Evolutionary conservation across 805 yeast genomes (phyloP).

Genomic region (Ogataea thermomethanolica): DNA sequence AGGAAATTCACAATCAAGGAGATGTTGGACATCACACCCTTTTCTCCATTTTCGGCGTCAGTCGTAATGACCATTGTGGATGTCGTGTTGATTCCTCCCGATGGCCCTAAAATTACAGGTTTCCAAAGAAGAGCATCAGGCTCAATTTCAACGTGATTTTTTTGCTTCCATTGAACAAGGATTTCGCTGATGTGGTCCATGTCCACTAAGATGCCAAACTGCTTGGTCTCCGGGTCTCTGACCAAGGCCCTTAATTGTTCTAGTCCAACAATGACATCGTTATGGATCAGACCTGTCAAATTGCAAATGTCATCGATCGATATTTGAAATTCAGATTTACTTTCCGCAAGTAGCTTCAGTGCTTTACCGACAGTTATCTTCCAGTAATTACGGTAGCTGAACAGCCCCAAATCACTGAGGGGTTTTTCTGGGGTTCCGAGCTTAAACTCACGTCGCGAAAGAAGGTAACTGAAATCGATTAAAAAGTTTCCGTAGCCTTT

Average conservation of each 20-base stretch:
- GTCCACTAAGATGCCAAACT: slow-evolving; percentile 55
- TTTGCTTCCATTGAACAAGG: slow-evolving; percentile 50
- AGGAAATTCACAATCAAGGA: slow-evolving; percentile 56
- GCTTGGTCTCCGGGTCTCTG: slow-evolving; percentile 40
- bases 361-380: slow-evolving; percentile 55
- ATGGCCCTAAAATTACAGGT: slow-evolving; percentile 78
- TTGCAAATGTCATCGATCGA: slow-evolving; percentile 62
- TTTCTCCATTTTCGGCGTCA: slow-evolving; percentile 21
- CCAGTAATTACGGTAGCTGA: slow-evolving; percentile 90
- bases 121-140: slow-evolving; percentile 67
- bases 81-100: slow-evolving; percentile 76
- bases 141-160: slow-evolving; percentile 49
- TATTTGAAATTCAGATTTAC: slow-evolving; percentile 19
- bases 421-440: slow-evolving; percentile 97
- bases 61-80: slow-evolving; percentile 38
- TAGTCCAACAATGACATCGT: slow-evolving; percentile 83
- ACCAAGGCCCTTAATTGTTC: slow-evolving; percentile 70
- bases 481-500: slow-evolving; percentile 86
- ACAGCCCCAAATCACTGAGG: slow-evolving; percentile 75
- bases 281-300: slow-evolving; percentile 78
- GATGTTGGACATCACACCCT: slow-evolving; percentile 44
- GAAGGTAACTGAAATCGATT: slow-evolving; percentile 83
- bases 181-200: slow-evolving; percentile 39
- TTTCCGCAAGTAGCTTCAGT: slow-evolving; percentile 27
- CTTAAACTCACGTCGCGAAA: slow-evolving; percentile 70